Evolutionary conservation across 805 yeast genomes (phyloP).

Genomic region (Candida succiphila): DNA sequence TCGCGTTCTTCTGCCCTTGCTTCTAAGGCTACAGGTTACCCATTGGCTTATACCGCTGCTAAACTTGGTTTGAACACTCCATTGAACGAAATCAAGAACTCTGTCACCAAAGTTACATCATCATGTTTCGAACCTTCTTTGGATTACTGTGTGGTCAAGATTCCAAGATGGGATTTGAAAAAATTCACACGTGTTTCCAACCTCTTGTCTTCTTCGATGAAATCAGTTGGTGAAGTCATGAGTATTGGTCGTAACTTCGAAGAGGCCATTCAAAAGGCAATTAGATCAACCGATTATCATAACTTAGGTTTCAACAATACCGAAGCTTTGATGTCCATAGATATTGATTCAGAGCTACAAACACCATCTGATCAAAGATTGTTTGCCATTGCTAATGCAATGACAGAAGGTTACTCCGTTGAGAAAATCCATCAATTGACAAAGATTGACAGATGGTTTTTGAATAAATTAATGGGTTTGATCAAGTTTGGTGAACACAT

Average conservation of each 20-base stretch:
- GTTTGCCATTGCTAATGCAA: constrained; percentile 93
- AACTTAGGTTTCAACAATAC: constrained; percentile 90
- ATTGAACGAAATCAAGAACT: constrained; percentile 81
- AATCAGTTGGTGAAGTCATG: constrained; percentile 99
- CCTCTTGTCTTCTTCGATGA: constrained; percentile 86
- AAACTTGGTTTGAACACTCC: constrained; percentile 91
- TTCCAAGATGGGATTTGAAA: constrained; percentile 98
- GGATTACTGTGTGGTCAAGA: constrained; percentile 94
- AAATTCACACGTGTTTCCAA: constrained; percentile 90
- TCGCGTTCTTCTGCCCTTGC: constrained; percentile 99
- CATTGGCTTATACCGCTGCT: constrained; percentile 96
- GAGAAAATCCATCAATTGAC: constrained; percentile 88
- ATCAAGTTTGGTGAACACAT: constrained; percentile 62
- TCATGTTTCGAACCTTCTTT: constrained; percentile 97
- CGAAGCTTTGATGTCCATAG: constrained; percentile 78
- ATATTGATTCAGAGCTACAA: constrained; percentile 85
- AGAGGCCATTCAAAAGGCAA: constrained; percentile 96
- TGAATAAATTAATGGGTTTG: constrained; percentile 72
- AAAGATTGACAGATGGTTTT: constrained; percentile 93
- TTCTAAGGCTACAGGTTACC: constrained; percentile 97
- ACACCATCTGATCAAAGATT: constrained; percentile 97
- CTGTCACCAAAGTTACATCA: constrained; percentile 89
- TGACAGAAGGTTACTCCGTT: constrained; percentile 79
- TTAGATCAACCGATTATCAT: constrained; percentile 91
- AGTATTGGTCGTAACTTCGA: constrained; percentile 95